These are phyloP conservation scores for Ilyonectria robusta DNA, from an alignment of 2,329 filamentous ascomycete genomes.

Conservation along the genomic window DNA sequence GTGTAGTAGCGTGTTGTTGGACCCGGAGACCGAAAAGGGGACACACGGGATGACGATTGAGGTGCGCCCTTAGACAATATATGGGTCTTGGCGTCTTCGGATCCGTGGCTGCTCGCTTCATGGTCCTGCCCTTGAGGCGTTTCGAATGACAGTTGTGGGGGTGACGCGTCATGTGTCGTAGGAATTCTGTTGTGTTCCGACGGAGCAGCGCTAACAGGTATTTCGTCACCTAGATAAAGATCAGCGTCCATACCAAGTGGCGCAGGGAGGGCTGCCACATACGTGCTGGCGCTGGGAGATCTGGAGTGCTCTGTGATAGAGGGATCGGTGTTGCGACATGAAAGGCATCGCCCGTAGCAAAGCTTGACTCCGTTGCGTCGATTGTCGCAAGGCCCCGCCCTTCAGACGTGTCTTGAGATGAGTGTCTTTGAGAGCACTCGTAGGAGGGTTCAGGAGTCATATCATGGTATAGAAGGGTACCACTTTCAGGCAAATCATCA, in stretches of 20 bases:
- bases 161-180: background rate
- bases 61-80: slow-evolving; percentile 5
- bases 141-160: background rate
- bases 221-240: slow-evolving; percentile 1
- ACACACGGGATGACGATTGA: background rate
- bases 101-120: background rate
- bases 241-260: background rate
- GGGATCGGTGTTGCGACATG: background rate
- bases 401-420: background rate
- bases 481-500: background rate
- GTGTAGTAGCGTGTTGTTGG: background rate
- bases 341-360: background rate
- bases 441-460: background rate
- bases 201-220: slow-evolving; percentile 1
- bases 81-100: slow-evolving; percentile 2
- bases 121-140: background rate
- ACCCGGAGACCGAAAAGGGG: background rate
- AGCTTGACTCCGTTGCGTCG: background rate
- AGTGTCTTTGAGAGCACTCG: background rate
- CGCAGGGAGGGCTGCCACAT: background rate
- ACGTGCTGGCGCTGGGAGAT: background rate
- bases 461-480: background rate
- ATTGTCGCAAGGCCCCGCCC: background rate
- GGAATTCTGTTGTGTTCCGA: background rate
- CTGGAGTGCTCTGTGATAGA: background rate